These are phyloP conservation scores for Solanum corneliomulleri DNA, from an alignment of 257 asterid genomes.

Conservation along the genomic window DNA sequence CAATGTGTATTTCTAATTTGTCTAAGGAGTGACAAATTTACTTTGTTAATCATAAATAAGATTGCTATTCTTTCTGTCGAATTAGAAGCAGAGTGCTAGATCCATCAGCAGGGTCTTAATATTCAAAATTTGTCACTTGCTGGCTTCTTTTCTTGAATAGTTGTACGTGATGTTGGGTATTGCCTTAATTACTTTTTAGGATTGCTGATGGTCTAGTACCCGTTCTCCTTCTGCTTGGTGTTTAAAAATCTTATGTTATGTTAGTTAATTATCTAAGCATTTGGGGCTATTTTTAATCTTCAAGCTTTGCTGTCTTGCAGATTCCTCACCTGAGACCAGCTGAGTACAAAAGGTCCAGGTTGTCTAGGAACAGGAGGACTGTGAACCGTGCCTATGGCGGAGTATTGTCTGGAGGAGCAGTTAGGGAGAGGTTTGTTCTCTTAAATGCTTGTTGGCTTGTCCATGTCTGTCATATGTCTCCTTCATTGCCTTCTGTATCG, in stretches of 20 bases:
- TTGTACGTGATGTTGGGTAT: neutral
- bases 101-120: neutral
- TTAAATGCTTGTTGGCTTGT: neutral
- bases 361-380: constrained; percentile 26
- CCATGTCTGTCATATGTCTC: neutral
- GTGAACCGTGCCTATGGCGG: constrained; percentile 32
- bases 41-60: neutral
- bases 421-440: constrained; percentile 19
- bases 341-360: constrained; percentile 26
- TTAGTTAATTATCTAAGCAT: neutral
- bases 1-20: neutral
- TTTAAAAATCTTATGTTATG: neutral
- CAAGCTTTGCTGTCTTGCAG: neutral
- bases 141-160: neutral
- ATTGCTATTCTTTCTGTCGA: neutral
- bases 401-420: constrained; percentile 28
- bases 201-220: neutral
- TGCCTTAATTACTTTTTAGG: neutral
- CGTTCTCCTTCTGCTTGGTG: neutral
- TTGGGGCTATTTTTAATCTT: neutral
- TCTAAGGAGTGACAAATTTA: neutral
- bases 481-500: neutral
- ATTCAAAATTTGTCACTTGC: neutral
- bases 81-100: neutral
- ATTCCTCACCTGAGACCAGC: constrained; percentile 35